phyloP scores from a whole-genome alignment of 768 basidiomycete genomes.

The Lentinus brumalis region DNA sequence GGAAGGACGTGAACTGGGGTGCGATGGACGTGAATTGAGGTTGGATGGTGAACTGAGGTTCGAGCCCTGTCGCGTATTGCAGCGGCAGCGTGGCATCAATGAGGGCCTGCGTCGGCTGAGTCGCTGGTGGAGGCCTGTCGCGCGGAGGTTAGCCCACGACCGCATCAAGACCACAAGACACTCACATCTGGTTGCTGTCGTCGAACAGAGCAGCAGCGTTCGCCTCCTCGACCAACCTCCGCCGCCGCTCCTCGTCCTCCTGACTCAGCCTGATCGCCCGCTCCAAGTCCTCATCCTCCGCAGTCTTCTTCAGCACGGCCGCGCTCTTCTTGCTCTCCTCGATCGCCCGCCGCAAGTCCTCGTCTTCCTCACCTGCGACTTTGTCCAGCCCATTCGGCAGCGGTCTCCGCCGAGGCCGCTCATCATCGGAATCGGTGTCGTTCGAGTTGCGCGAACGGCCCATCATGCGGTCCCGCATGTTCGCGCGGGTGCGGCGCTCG shows the following conservation, averaged over 20 bases:
- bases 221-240: slow-evolving; percentile 59
- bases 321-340: slow-evolving; percentile 76
- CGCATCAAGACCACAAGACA: background rate
- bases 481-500: slow-evolving; percentile 74
- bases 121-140: slow-evolving; percentile 12
- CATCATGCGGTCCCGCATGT: slow-evolving; percentile 91
- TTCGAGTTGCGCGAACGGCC: slow-evolving; percentile 41
- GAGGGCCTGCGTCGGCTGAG: slow-evolving; percentile 11
- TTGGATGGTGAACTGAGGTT: slow-evolving; percentile 23
- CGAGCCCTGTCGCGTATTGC: slow-evolving; percentile 23
- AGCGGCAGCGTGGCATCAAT: slow-evolving; percentile 27
- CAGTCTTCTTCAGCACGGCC: slow-evolving; percentile 56
- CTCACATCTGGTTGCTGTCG: slow-evolving; percentile 63
- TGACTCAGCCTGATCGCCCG: slow-evolving; percentile 81
- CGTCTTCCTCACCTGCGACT: slow-evolving; percentile 59
- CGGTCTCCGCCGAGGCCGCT: slow-evolving; percentile 3
- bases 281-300: slow-evolving; percentile 77
- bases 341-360: slow-evolving; percentile 78
- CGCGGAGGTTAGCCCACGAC: background rate
- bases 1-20: slow-evolving; percentile 41
- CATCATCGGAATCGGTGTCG: slow-evolving; percentile 35
- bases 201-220: slow-evolving; percentile 81
- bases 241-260: slow-evolving; percentile 81
- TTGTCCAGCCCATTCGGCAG: slow-evolving; percentile 1
- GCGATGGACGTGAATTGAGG: slow-evolving; percentile 23